These are phyloP conservation scores for Aspergillus phoenicis DNA, from an alignment of 2,329 filamentous ascomycete species.

Conservation along the genomic window DNA sequence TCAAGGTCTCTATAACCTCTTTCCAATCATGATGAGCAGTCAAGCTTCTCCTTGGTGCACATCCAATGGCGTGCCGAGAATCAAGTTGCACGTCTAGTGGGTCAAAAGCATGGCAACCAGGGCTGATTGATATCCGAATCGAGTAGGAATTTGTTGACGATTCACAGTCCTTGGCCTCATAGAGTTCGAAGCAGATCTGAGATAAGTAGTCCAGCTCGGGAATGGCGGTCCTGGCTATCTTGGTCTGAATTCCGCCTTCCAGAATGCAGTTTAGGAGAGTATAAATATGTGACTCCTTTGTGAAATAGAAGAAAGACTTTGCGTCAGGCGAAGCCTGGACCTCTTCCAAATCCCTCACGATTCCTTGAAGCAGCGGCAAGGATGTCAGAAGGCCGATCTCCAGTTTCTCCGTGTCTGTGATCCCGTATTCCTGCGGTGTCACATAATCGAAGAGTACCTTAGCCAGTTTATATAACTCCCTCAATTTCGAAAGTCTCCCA, in stretches of 20 bases:
- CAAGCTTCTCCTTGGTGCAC: slow-evolving; percentile 83
- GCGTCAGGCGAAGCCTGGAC: slow-evolving; percentile 93
- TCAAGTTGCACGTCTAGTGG: slow-evolving; percentile 95
- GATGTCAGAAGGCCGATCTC: slow-evolving; percentile 96
- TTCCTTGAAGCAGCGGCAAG: slow-evolving; percentile 89
- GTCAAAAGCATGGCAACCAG: slow-evolving; percentile 94
- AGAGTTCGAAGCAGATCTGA: slow-evolving; percentile 97
- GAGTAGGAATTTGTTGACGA: slow-evolving; percentile 85
- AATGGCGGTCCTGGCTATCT: slow-evolving; percentile 92
- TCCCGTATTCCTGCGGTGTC: slow-evolving; percentile 96
- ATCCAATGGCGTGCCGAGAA: slow-evolving; percentile 93
- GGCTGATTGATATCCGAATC: slow-evolving; percentile 93
- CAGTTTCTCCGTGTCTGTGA: slow-evolving; percentile 93
- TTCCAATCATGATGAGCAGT: slow-evolving; percentile 95
- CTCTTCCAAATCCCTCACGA: slow-evolving; percentile 94
- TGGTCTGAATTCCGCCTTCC: slow-evolving; percentile 93
- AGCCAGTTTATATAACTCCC: slow-evolving; percentile 88
- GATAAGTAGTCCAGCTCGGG: slow-evolving; percentile 96
- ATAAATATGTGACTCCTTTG: slow-evolving; percentile 98
- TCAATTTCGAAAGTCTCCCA: slow-evolving; percentile 79
- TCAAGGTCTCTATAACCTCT: slow-evolving; percentile 90
- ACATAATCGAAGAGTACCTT: slow-evolving; percentile 98
- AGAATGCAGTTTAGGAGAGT: slow-evolving; percentile 97
- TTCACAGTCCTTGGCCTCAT: slow-evolving; percentile 84
- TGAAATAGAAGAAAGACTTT: slow-evolving; percentile 98